Evolutionary conservation across 352 stramenopile genomes (phyloP).

Genomic region (Plasmopara halstedii): DNA sequence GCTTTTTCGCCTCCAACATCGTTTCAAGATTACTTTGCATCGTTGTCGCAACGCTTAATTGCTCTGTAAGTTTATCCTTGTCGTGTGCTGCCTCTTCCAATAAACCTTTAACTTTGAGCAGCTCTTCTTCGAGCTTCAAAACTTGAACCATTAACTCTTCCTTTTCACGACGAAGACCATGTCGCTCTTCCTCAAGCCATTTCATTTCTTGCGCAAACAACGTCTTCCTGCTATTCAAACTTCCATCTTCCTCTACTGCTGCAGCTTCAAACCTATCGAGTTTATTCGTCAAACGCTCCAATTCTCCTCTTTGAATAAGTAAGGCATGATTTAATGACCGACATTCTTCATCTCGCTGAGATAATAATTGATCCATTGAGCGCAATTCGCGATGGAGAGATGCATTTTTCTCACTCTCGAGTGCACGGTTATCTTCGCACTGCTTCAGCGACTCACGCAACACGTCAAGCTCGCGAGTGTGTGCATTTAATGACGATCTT

Average conservation of each 20-base stretch:
- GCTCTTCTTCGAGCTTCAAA: slow-evolving; percentile 48
- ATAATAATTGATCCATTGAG: slow-evolving; percentile 63
- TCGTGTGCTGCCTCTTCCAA: slow-evolving; percentile 32
- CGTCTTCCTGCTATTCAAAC: slow-evolving; percentile 16
- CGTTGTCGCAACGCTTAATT: slow-evolving; percentile 26
- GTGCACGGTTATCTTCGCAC: slow-evolving; percentile 35
- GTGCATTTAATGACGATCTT: slow-evolving; percentile 28
- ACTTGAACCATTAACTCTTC: slow-evolving; percentile 50
- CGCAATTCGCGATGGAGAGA: slow-evolving; percentile 60
- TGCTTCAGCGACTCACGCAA: slow-evolving; percentile 49
- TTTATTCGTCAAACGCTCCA: slow-evolving; percentile 41
- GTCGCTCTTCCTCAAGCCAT: slow-evolving; percentile 63
- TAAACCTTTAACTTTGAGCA: slow-evolving; percentile 34
- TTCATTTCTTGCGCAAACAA: slow-evolving; percentile 59
- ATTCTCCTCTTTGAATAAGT: slow-evolving; percentile 42
- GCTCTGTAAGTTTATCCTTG: slow-evolving; percentile 41
- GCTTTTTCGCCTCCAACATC: slow-evolving; percentile 52
- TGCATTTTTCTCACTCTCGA: slow-evolving; percentile 68
- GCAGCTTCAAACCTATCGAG: slow-evolving; percentile 23
- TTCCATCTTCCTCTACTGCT: slow-evolving; percentile 3
- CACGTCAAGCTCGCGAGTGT: slow-evolving; percentile 49
- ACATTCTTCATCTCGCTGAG: slow-evolving; percentile 65
- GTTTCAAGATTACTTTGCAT: slow-evolving; percentile 33
- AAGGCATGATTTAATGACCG: slow-evolving; percentile 48
- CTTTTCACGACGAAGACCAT: slow-evolving; percentile 42